These are phyloP conservation scores for Ormosia emarginata DNA, from an alignment of 306 rosid genomes.

Conservation along the genomic window DNA sequence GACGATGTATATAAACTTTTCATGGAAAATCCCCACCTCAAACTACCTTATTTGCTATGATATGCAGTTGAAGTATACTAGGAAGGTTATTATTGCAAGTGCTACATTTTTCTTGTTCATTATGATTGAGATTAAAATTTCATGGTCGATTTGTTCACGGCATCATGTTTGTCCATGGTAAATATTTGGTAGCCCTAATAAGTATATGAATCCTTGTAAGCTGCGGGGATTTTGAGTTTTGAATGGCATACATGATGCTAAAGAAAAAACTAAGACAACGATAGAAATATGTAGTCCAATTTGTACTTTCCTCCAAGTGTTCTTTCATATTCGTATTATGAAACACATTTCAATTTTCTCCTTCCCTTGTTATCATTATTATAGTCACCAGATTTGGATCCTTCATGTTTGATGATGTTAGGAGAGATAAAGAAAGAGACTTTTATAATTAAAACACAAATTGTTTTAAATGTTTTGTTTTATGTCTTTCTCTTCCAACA, in stretches of 20 bases:
- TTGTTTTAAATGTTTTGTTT: too few species aligned
- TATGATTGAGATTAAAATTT: not conserved
- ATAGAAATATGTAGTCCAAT: not conserved
- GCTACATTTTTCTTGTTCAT: not conserved
- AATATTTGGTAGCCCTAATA: not conserved
- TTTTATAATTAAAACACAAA: too few species aligned
- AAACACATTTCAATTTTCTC: not conserved
- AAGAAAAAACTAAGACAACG: not conserved
- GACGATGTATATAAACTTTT: not conserved
- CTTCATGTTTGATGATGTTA: not conserved
- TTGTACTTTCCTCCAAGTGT: not conserved
- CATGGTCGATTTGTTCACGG: not conserved
- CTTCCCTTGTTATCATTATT: too few species aligned
- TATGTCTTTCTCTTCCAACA: too few species aligned
- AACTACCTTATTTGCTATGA: not conserved
- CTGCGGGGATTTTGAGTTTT: not conserved
- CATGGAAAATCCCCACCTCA: not conserved
- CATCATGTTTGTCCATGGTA: not conserved
- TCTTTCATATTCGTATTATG: not conserved
- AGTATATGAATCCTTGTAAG: not conserved
- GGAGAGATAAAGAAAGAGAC: not conserved
- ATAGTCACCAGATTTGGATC: not conserved
- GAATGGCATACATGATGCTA: not conserved
- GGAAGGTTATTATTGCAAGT: not conserved
- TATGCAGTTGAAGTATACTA: not conserved